phyloP scores from a whole-genome alignment of 306 rosid genomes.

The Glycine tomentella region DNA sequence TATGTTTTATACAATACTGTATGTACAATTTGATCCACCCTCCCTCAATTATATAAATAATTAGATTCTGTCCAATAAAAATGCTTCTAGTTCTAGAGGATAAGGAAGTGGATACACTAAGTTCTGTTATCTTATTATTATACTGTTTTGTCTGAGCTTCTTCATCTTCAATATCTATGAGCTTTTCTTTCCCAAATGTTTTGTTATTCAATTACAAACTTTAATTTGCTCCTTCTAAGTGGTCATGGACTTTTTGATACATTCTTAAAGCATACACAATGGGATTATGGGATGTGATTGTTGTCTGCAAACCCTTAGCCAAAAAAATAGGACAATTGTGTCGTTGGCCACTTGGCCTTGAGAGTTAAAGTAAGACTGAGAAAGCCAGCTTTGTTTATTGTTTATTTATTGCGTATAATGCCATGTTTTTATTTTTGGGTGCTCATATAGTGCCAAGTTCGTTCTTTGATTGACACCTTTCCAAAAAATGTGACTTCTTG shows the following conservation, averaged over 20 bases:
- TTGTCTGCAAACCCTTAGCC: not conserved
- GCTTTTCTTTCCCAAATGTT: too few relatives aligned
- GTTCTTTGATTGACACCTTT: too few relatives aligned
- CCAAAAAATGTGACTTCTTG: too few relatives aligned
- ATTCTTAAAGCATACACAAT: too few relatives aligned
- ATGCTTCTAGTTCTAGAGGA: not conserved
- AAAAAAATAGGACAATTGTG: not conserved
- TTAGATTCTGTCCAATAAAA: constrained; percentile 28
- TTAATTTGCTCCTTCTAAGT: not conserved
- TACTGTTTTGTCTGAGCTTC: not conserved
- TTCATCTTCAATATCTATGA: constrained; percentile 29
- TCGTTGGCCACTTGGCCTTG: constrained; percentile 15
- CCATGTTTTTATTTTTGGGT: not conserved
- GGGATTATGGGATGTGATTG: not conserved
- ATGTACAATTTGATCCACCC: not conserved
- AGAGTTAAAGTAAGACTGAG: constrained; percentile 35
- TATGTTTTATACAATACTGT: constrained; percentile 32
- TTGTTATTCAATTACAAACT: not conserved
- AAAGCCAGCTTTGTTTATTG: constrained; percentile 46
- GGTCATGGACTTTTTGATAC: not conserved
- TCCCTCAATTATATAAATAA: not conserved
- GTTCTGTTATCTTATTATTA: not conserved
- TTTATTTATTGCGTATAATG: constrained; percentile 43
- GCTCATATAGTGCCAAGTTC: not conserved
- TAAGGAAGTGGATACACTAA: constrained; percentile 12